These are phyloP conservation scores for Aspergillus chevalieri DNA, from an alignment of 2,329 filamentous ascomycete genomes.

Conservation along the genomic window DNA sequence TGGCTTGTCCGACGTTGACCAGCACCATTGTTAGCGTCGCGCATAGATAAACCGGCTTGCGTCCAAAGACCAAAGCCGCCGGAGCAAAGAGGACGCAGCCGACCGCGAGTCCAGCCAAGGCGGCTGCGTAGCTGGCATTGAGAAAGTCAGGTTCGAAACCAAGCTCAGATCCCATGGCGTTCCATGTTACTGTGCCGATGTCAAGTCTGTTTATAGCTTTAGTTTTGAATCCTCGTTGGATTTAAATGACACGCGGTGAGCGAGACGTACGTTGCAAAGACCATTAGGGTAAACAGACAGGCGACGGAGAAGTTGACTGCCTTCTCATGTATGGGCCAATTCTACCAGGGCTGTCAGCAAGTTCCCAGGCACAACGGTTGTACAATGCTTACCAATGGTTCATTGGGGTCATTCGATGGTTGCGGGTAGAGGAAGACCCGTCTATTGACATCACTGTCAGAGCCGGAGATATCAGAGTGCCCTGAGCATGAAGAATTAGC, in stretches of 20 bases:
- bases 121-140: conserved; percentile 6
- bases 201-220: conserved; percentile 1
- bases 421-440: conserved; percentile 8
- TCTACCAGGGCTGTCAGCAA: neutral
- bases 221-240: neutral
- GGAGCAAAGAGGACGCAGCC: conserved; percentile 12
- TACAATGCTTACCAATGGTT: conserved; percentile 7
- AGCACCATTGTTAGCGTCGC: conserved; percentile 1
- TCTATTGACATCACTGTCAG: neutral
- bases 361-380: neutral
- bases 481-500: neutral
- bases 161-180: conserved; percentile 4
- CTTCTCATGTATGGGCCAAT: conserved; percentile 8
- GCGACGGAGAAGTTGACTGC: conserved; percentile 4
- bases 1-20: conserved; percentile 1
- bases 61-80: conserved; percentile 7
- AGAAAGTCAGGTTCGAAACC: conserved; percentile 4
- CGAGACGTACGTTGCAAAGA: conserved; percentile 3
- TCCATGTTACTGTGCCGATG: conserved; percentile 7
- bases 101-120: conserved; percentile 5
- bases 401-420: conserved; percentile 18
- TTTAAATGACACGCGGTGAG: no score
- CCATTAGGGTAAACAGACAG: conserved; percentile 9
- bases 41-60: conserved; percentile 3
- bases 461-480: neutral